Evolutionary conservation across 1,139 yeast species (phyloP).

Genomic region (Magnusiomyces fungicola): DNA sequence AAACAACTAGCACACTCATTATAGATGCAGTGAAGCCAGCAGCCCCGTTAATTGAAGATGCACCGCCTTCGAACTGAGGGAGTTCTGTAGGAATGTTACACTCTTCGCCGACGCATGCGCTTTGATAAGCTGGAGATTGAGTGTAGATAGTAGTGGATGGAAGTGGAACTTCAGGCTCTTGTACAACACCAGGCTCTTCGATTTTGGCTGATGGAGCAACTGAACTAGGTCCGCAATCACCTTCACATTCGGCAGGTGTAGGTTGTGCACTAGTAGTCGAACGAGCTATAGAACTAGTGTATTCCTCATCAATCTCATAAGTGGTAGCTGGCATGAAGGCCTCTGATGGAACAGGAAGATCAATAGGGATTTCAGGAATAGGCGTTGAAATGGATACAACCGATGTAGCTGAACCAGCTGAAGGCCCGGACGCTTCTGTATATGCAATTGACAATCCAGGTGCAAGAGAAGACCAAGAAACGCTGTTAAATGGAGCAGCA

Average conservation of each 20-base stretch:
- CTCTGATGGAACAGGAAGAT: not conserved
- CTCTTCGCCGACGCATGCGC: not conserved
- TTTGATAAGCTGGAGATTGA: not conserved
- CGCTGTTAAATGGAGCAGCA: not conserved
- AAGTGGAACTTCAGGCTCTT: not conserved
- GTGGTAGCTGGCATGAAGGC: not conserved
- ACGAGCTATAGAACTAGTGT: no score
- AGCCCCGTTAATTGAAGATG: not conserved
- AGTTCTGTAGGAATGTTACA: not conserved
- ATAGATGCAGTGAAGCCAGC: not conserved
- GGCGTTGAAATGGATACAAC: not conserved
- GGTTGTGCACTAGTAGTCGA: no score
- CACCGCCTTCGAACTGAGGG: not conserved
- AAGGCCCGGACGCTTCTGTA: not conserved
- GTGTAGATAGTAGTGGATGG: not conserved
- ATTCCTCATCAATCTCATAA: not conserved
- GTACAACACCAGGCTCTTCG: no score
- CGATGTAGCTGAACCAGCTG: not conserved
- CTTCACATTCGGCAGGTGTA: no score
- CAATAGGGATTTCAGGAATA: not conserved
- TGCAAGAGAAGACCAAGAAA: no score
- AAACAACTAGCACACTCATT: not conserved
- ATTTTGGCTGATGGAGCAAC: no score
- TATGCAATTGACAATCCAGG: not conserved
- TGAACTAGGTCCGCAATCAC: no score